Evolutionary conservation across 148 eudicot species (phyloP).

Genomic region (Polygonum maritimum): DNA sequence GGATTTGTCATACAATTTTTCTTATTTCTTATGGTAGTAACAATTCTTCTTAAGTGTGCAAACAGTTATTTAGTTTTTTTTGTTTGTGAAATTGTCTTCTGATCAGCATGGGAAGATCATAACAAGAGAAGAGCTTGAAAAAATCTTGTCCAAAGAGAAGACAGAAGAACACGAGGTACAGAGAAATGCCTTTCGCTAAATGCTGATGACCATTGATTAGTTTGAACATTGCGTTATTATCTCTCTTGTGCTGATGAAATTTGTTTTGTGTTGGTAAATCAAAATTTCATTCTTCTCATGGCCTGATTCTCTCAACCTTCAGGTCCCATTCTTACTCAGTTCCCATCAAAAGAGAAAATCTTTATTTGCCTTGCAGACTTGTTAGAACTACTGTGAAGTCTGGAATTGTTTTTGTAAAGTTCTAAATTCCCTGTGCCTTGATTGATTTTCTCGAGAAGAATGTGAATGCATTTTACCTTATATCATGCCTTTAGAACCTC

Average conservation of each 20-base stretch:
- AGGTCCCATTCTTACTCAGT: background rate
- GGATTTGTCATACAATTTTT: background rate
- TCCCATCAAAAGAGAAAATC: background rate
- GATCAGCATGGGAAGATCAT: conserved; percentile 73
- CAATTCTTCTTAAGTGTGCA: background rate
- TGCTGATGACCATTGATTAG: background rate
- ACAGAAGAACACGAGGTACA: conserved; percentile 65
- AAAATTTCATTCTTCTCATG: background rate
- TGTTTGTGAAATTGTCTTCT: conserved; percentile 8
- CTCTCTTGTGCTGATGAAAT: background rate
- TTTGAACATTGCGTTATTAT: background rate
- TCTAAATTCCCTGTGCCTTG: background rate
- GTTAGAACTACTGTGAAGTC: background rate
- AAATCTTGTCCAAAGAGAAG: conserved; percentile 70
- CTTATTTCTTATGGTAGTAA: too few relatives aligned
- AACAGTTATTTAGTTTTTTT: background rate
- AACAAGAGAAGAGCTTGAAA: conserved; percentile 75
- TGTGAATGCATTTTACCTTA: background rate
- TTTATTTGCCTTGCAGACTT: background rate
- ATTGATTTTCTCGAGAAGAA: background rate
- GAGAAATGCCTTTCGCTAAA: background rate
- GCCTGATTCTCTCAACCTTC: background rate
- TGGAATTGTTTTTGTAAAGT: background rate
- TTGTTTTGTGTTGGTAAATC: background rate
- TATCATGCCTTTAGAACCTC: background rate